Conservation (phyloP, 2,329 filamentous ascomycete genomes). For the Capronia epimyces region DNA sequence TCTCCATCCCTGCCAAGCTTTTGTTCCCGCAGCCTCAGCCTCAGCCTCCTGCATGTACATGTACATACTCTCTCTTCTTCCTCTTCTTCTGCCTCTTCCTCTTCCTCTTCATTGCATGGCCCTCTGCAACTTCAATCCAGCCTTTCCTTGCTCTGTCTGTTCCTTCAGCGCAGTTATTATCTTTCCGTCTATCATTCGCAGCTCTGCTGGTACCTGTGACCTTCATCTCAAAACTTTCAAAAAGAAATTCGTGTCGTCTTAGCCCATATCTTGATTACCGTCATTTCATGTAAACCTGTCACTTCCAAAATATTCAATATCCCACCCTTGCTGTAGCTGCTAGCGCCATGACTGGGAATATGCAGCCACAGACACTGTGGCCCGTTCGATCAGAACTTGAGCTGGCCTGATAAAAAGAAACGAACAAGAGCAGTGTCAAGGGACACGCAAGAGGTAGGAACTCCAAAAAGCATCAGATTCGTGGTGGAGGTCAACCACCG, state of each 20-base stretch:
- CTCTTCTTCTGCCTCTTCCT: background rate
- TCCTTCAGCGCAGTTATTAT: background rate
- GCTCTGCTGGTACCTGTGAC: background rate
- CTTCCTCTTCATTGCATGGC: too few species aligned
- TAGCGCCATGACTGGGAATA: too few species aligned
- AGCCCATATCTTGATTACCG: background rate
- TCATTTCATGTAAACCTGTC: background rate
- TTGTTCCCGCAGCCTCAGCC: background rate
- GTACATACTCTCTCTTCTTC: background rate
- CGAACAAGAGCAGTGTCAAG: too few species aligned
- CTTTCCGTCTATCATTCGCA: background rate
- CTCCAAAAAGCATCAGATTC: background rate
- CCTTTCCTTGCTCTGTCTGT: too few species aligned
- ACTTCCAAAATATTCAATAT: background rate
- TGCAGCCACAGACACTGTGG: too few species aligned
- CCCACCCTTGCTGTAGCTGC: background rate
- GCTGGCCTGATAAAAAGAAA: too few species aligned
- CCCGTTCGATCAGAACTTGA: too few species aligned
- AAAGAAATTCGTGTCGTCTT: slow-evolving; percentile 6
- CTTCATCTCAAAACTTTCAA: background rate
- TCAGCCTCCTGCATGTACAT: background rate
- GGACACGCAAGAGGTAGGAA: background rate
- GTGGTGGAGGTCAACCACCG: background rate
- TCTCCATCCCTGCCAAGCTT: background rate
- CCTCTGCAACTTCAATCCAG: too few species aligned